These are phyloP conservation scores for Astragalus membranaceus DNA, from an alignment of 306 rosid species.

Conservation along the genomic window DNA sequence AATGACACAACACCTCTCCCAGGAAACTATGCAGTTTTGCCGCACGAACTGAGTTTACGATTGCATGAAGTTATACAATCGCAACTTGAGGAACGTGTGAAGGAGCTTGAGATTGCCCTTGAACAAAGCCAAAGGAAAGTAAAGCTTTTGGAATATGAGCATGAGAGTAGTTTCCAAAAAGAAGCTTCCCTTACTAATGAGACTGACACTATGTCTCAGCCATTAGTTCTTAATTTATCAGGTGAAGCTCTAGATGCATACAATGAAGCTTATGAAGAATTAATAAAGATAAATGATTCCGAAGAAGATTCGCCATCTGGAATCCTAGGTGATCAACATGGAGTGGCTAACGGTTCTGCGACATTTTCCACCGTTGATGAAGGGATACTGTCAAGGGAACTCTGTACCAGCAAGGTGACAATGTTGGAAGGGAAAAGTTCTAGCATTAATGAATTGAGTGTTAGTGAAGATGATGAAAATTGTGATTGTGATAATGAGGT, in stretches of 20 bases:
- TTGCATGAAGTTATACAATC: slow-evolving; percentile 70
- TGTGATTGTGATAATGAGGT: slow-evolving; percentile 55
- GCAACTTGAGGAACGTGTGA: slow-evolving; percentile 66
- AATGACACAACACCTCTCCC: slow-evolving; percentile 31
- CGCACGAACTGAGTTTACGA: slow-evolving; percentile 69
- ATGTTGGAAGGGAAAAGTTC: slow-evolving; percentile 29
- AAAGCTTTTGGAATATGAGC: slow-evolving; percentile 33
- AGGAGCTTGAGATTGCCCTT: slow-evolving; percentile 82
- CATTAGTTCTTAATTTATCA: slow-evolving; percentile 60
- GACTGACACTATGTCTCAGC: slow-evolving; percentile 28
- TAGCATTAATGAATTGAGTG: slow-evolving; percentile 26
- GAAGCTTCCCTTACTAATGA: slow-evolving; percentile 22
- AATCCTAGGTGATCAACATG: slow-evolving; percentile 19
- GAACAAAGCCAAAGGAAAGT: slow-evolving; percentile 55
- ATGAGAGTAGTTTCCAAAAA: slow-evolving; percentile 11
- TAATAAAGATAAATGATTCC: slow-evolving; percentile 43
- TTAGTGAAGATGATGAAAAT: slow-evolving; percentile 40
- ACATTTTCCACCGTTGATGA: background rate
- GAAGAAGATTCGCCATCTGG: slow-evolving; percentile 48
- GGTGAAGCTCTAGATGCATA: slow-evolving; percentile 85
- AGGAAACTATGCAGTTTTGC: slow-evolving; percentile 61
- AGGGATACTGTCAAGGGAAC: slow-evolving; percentile 13
- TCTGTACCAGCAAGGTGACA: slow-evolving; percentile 1
- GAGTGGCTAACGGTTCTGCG: slow-evolving; percentile 13
- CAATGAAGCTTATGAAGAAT: slow-evolving; percentile 70